phyloP scores from a whole-genome alignment of 805 yeast species.

The Cyberlindnera petersonii region DNA sequence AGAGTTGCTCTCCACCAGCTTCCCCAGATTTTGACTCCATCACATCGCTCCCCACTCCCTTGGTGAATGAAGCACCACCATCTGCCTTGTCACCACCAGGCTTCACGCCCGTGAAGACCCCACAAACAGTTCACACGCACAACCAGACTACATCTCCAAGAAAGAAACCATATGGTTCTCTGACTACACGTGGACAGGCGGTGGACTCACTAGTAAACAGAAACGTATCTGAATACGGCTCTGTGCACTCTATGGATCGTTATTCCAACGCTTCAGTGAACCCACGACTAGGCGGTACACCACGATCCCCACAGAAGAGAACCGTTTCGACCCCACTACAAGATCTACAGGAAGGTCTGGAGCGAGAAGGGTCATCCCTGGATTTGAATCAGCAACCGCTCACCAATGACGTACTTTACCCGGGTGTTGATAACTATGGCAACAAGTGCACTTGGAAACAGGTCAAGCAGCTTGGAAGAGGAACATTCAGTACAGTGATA shows the following conservation, averaged over 20 bases:
- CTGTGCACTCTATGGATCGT: conserved; percentile 17
- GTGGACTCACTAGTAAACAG: conserved; percentile 19
- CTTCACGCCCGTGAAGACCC: background rate
- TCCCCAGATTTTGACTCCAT: conserved; percentile 33
- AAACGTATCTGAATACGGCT: conserved; percentile 37
- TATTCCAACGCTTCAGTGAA: conserved; percentile 8
- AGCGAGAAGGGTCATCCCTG: conserved; percentile 9
- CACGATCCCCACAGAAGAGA: conserved; percentile 18
- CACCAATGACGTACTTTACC: conserved; percentile 4
- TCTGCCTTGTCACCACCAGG: conserved; percentile 7
- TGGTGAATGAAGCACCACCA: conserved; percentile 22
- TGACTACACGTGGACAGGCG: conserved; percentile 14
- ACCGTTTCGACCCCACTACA: conserved; percentile 19
- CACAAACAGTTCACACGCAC: too few species aligned
- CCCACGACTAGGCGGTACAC: conserved; percentile 1
- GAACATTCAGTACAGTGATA: conserved; percentile 65
- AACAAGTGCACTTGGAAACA: conserved; percentile 30
- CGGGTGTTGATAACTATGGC: conserved; percentile 19
- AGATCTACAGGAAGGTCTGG: conserved; percentile 9
- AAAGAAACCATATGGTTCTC: conserved; percentile 20
- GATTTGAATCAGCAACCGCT: background rate
- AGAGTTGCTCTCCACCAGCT: conserved; percentile 16
- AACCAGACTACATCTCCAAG: background rate
- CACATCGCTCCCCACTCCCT: conserved; percentile 46
- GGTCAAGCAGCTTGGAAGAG: conserved; percentile 51